These are phyloP conservation scores for Annulohypoxylon truncatum DNA, from an alignment of 2,329 filamentous ascomycete genomes.

Conservation along the genomic window DNA sequence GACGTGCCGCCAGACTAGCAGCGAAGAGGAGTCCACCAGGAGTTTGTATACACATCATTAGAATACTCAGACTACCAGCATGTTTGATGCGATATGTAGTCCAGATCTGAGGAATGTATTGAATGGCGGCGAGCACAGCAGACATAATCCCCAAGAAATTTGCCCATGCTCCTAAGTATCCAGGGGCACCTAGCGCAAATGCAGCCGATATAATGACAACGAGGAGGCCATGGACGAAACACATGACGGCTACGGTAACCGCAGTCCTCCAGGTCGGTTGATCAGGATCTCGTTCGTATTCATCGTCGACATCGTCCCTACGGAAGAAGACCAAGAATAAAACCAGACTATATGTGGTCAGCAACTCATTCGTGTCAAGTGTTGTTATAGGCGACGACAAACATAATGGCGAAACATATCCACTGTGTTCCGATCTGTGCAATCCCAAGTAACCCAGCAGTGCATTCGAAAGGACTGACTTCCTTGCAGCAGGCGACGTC, in stretches of 20 bases:
- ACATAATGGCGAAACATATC: constrained; percentile 94
- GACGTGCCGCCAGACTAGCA: constrained; percentile 80
- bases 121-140: constrained; percentile 81
- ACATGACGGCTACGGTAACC: constrained; percentile 76
- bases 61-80: constrained; percentile 90
- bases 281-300: constrained; percentile 56
- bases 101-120: constrained; percentile 95
- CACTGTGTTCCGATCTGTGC: constrained; percentile 92
- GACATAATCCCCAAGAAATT: constrained; percentile 85
- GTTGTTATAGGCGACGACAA: constrained; percentile 50
- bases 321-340: constrained; percentile 97
- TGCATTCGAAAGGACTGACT: constrained; percentile 83
- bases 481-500: constrained; percentile 89
- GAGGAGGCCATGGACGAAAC: constrained; percentile 79
- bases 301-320: constrained; percentile 65
- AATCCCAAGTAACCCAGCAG: constrained; percentile 86
- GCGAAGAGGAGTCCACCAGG: constrained; percentile 93
- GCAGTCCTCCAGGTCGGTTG: constrained; percentile 82
- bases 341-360: constrained; percentile 73
- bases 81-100: constrained; percentile 88
- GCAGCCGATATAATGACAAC: constrained; percentile 75
- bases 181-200: constrained; percentile 71
- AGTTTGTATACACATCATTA: constrained; percentile 98
- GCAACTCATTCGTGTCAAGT: constrained; percentile 13
- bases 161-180: constrained; percentile 80